Evolutionary conservation across 1,284 basidiomycete species (phyloP).

Genomic region (Ceratobasidium sp.): DNA sequence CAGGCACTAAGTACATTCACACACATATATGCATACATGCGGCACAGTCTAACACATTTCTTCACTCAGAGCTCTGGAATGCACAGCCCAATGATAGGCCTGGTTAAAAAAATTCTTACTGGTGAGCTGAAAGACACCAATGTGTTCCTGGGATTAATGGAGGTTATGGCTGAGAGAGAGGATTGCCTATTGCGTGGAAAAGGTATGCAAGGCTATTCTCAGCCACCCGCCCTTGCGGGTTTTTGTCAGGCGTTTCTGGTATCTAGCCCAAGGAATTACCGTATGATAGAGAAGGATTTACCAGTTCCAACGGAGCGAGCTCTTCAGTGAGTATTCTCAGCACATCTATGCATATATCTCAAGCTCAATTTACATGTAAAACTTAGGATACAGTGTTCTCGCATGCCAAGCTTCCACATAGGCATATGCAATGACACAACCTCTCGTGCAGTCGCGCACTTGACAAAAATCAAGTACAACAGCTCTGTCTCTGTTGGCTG

Average conservation of each 20-base stretch:
- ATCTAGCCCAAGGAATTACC: slow-evolving; percentile 55
- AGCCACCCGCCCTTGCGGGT: slow-evolving; percentile 56
- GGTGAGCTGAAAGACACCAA: slow-evolving; percentile 54
- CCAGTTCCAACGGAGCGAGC: slow-evolving; percentile 51
- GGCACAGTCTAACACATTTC: background rate
- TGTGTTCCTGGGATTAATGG: slow-evolving; percentile 56
- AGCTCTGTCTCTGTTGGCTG: slow-evolving; percentile 29
- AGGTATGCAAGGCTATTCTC: slow-evolving; percentile 60
- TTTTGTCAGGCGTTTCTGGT: slow-evolving; percentile 55
- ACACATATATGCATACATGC: background rate
- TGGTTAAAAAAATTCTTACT: background rate
- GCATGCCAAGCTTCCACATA: slow-evolving; percentile 52
- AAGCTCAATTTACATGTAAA: background rate
- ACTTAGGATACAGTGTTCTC: background rate
- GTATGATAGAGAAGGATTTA: slow-evolving; percentile 53
- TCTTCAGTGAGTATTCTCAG: slow-evolving; percentile 52
- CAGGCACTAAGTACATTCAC: background rate
- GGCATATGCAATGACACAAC: slow-evolving; percentile 52
- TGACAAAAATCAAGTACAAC: background rate
- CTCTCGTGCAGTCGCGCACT: slow-evolving; percentile 38
- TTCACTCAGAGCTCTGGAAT: background rate
- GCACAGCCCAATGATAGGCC: background rate
- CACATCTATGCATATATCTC: slow-evolving; percentile 18
- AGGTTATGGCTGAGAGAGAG: slow-evolving; percentile 54
- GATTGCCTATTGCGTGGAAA: slow-evolving; percentile 56